Conservation (phyloP, 495 filamentous ascomycete genomes). For the Collariella sp. region DNA sequence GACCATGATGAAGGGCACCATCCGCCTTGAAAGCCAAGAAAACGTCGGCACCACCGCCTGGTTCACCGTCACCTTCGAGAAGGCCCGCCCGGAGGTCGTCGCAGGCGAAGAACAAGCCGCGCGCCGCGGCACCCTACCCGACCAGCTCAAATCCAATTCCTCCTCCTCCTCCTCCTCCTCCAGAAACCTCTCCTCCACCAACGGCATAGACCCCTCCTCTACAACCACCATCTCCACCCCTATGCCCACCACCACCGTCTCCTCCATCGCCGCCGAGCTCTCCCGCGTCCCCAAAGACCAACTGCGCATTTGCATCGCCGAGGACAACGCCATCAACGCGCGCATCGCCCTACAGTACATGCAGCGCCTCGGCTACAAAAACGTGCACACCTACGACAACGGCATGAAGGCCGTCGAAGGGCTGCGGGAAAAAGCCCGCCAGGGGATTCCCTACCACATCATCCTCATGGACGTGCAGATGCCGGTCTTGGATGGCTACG, state of each 20-base stretch:
- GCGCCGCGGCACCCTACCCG: neutral
- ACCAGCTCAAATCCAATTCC: neutral
- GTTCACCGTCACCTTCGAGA: slow-evolving; percentile 75
- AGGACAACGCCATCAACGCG: slow-evolving; percentile 88
- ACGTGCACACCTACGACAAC: slow-evolving; percentile 73
- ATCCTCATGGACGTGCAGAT: slow-evolving; percentile 95
- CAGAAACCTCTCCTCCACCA: slow-evolving; percentile 10
- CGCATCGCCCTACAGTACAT: slow-evolving; percentile 89
- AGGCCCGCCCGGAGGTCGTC: slow-evolving; percentile 50
- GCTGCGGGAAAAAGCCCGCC: slow-evolving; percentile 56
- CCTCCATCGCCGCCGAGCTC: slow-evolving; percentile 52
- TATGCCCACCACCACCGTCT: neutral
- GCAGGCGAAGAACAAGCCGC: slow-evolving; percentile 43
- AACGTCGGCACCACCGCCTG: slow-evolving; percentile 76
- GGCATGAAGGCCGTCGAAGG: slow-evolving; percentile 81
- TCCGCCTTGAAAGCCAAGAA: slow-evolving; percentile 69
- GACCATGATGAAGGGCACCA: slow-evolving; percentile 77
- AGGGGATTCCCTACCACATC: slow-evolving; percentile 65
- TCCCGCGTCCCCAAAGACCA: slow-evolving; percentile 63
- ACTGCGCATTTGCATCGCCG: slow-evolving; percentile 78
- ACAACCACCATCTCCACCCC: neutral
- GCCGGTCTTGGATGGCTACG: slow-evolving; percentile 90
- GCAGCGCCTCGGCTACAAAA: slow-evolving; percentile 68
- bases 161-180: no score
- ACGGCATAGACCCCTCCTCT: neutral